Base-by-base conservation (phyloP, 2,329 filamentous ascomycete genomes). In the Botryotinia narcissicola region DNA sequence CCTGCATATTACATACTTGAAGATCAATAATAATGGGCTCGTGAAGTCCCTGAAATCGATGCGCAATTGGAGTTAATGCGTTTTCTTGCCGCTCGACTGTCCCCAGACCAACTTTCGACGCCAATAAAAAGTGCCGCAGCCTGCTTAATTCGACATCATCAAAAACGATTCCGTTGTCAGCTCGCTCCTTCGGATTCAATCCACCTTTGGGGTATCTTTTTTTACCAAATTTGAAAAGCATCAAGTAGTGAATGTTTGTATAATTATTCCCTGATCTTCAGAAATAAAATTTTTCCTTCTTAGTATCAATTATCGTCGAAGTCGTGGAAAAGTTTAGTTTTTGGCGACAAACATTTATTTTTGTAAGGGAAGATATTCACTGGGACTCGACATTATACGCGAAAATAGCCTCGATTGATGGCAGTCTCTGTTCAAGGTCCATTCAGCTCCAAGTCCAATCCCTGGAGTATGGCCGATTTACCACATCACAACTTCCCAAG, bases 381-480 rank as follows among this genome's bases (percentile, higher is more conserved):
- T 60, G 29, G 62, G 40, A 69, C 63, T 72, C 46, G 40, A 60
- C 35, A 29, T 46, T 25, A 61, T 40, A 48, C 42, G 29, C 37
- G 76, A 74, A 74, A 57, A 59, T 73, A 77, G 70, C 71, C 75
- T 75, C 74, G 79, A 77, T 79, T 80, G 78, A 81, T 80, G 80
- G 79, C 80, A 79, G 77, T 80, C 66, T 80, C 78, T 75, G 76
- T 80, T 71, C 79, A 79, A 76, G 72, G 75, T 75, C 75, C 75
- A 76, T 74, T 77, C 54, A 76, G 76, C 74, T 78, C 79, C 73
- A 80, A 78, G 74, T 75, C 77, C 75, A 77, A 74, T 73, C 78
- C 79, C 76, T 80, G 79, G 79, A 76, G 78, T 72, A 73, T 78
- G 76, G 77, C 76, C 74, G 78, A 79, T 74, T 72, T 77, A 71